These are phyloP conservation scores for Mycosarcoma maydis DNA, from an alignment of 1,284 basidiomycete genomes.

Conservation along the genomic window DNA sequence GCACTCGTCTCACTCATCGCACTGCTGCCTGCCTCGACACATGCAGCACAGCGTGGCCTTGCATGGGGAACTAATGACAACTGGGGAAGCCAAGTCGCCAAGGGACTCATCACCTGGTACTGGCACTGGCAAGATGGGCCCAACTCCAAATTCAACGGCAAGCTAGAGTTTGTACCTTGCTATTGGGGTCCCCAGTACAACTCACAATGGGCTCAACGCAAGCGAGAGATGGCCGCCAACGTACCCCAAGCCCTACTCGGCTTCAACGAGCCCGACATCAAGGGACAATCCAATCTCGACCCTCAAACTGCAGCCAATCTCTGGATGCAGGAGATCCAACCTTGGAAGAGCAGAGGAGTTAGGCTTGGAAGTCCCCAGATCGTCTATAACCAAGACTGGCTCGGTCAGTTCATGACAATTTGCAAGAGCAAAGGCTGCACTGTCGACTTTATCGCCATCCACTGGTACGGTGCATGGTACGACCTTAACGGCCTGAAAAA, in stretches of 20 bases:
- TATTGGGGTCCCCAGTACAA: constrained; percentile 61
- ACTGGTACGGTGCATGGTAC: constrained; percentile 61
- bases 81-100: constrained; percentile 48
- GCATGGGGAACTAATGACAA: constrained; percentile 59
- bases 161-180: constrained; percentile 61
- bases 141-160: constrained; percentile 25
- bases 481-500: constrained; percentile 48
- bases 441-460: constrained; percentile 62
- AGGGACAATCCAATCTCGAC: constrained; percentile 52
- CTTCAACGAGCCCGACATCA: constrained; percentile 63
- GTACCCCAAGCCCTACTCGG: constrained; percentile 50
- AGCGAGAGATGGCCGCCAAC: constrained; percentile 49
- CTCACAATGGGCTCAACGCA: constrained; percentile 49
- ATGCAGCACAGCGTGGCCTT: constrained; percentile 45
- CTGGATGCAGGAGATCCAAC: constrained; percentile 57
- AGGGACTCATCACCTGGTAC: constrained; percentile 58
- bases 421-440: constrained; percentile 53
- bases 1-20: constrained; percentile 12
- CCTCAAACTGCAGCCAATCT: constrained; percentile 43
- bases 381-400: constrained; percentile 59
- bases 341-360: constrained; percentile 55
- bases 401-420: constrained; percentile 49
- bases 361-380: constrained; percentile 61
- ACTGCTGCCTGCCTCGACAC: constrained; percentile 13
- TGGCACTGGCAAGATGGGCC: constrained; percentile 64